Conservation (phyloP, 371 early-diverging fungal species). For the Scutellospora calospora region DNA sequence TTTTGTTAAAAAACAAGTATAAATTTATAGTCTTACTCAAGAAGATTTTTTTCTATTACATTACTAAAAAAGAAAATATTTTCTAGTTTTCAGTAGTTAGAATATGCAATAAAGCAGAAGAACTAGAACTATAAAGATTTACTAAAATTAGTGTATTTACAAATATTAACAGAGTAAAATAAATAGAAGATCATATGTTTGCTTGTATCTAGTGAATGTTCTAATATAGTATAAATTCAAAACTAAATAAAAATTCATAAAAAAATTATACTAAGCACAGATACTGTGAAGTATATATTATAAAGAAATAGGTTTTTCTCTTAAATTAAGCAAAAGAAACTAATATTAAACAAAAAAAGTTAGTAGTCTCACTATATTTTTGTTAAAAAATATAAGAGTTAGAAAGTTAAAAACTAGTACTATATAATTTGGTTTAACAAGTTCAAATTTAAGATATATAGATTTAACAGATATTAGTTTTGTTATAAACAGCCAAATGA, state of each 20-base stretch:
- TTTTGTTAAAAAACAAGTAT: no score
- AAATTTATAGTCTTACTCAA: no score
- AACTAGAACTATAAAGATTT: background rate
- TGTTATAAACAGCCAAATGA: slow-evolving; percentile 36
- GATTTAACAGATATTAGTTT: slow-evolving; percentile 40
- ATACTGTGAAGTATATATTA: background rate
- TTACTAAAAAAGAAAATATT: no score
- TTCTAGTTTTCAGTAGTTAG: no score
- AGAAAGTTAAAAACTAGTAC: background rate
- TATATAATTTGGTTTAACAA: slow-evolving; percentile 19
- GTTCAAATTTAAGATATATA: slow-evolving; percentile 12
- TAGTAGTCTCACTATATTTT: background rate
- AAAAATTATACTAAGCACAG: background rate
- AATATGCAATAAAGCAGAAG: no score
- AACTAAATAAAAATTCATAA: background rate
- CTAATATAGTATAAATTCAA: slow-evolving; percentile 4
- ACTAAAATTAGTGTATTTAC: background rate
- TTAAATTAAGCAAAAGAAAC: background rate
- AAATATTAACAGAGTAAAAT: background rate
- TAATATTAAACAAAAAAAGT: background rate
- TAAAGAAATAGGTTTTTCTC: background rate
- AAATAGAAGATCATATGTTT: background rate
- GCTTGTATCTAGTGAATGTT: background rate
- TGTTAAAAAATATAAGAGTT: background rate
- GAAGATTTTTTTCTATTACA: no score